Base-by-base conservation (phyloP, 176 grass and related monocot species). In the Carex scoparia region DNA sequence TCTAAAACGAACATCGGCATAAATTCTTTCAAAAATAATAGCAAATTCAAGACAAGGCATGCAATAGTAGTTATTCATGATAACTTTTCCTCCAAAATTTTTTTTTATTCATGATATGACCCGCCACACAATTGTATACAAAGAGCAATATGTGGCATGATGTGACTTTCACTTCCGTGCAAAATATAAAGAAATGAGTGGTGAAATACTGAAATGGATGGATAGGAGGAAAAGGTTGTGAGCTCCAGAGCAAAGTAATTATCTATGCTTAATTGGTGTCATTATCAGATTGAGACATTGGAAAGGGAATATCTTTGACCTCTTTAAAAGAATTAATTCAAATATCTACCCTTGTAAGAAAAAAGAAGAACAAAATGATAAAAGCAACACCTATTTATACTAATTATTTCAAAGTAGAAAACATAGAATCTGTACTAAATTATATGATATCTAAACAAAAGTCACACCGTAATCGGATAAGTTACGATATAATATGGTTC, bases 221-320 rank as follows among this genome's bases (percentile, higher is more conserved):
- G 49, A 31, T 30, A 46, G 15, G 0, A 46, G 38, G n/a, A 71
- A 49, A 46, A 32, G 69, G 18, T 23, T 49, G 7, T 49, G 9
- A 49, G 42, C 40, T 73, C 69, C 42, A 11, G 49, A 27, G 38
- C 14, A 44, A 67, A 42, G 38, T 5, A 53, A 31, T 11, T 42
- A 64, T 53, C 4, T 48, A 23, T 23, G 18, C 28, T 65, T 64
- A 51, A 11, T 31, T 49, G 56, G 5, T 37, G 61, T 31, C 40
- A 82, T 27, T 5, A 63, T 66, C 4, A 10, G 79, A 65, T 64
- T 38, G 59, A 82, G 59, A 82, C 80, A 7, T 82, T 3, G 1
- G 18, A 49, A 82, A 16, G 63, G 51, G 40, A 80, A 31, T n/a
- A 60, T 80, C 56, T 82, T 28, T 81, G 69, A 73, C 69, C 40